phyloP scores from a whole-genome alignment of 495 filamentous ascomycete species.

The Letharia columbiana region DNA sequence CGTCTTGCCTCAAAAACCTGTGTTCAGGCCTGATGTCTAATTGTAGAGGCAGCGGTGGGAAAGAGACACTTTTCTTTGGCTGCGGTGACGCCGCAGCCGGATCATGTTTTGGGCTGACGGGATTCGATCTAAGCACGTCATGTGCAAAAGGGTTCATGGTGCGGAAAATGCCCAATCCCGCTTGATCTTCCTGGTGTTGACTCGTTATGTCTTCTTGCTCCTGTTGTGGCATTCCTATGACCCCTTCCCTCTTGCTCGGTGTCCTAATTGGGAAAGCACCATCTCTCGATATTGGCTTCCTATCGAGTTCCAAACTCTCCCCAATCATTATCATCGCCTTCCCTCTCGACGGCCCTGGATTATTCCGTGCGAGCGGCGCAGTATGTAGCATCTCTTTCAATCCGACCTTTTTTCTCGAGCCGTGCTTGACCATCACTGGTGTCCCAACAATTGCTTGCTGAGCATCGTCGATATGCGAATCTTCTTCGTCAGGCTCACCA shows the following conservation, averaged over 20 bases:
- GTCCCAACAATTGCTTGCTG: conserved; percentile 10
- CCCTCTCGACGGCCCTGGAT: conserved; percentile 8
- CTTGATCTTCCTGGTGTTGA: background rate
- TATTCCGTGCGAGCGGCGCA: background rate
- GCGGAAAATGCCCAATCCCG: background rate
- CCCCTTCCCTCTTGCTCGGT: conserved; percentile 11
- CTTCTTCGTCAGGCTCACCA: conserved; percentile 12
- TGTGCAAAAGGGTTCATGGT: conserved; percentile 10
- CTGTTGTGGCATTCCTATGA: background rate
- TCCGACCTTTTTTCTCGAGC: conserved; percentile 14
- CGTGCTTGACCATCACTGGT: conserved; percentile 15
- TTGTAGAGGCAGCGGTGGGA: conserved; percentile 15
- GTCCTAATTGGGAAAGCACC: conserved; percentile 10
- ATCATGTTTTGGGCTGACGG: conserved; percentile 2
- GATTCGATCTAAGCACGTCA: conserved; percentile 1
- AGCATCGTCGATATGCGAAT: conserved; percentile 11
- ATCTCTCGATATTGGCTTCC: background rate
- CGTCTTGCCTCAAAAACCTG: conserved; percentile 17
- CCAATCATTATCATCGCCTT: background rate
- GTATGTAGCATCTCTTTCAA: conserved; percentile 19
- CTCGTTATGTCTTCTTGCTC: background rate
- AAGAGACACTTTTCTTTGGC: conserved; percentile 21
- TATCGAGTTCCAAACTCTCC: background rate
- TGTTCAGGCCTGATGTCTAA: conserved; percentile 12
- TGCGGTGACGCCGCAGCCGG: background rate